Percentiles rank a stretch among this genome's conserved stretches.
phyloP scores from a whole-genome alignment of 495 filamentous ascomycete genomes.

The Penicillium canescens region DNA sequence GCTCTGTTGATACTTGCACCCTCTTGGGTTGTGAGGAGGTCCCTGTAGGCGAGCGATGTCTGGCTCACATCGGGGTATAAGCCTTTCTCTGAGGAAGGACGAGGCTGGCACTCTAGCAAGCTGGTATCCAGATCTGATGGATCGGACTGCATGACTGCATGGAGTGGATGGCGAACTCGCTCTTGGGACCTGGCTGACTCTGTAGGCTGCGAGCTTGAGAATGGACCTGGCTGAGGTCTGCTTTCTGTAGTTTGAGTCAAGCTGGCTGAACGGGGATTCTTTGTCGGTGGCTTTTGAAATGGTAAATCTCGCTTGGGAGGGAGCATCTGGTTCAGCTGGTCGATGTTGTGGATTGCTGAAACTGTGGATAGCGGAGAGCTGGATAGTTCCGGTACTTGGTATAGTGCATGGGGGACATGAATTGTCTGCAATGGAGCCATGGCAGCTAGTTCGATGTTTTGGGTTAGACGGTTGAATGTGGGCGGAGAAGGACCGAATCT shows the following conservation, averaged over 20 bases:
- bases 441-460: not conserved
- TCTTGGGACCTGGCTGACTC: not conserved
- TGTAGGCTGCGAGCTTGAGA: not conserved
- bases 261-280: slow-evolving; percentile 2
- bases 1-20: not conserved
- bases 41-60: not conserved
- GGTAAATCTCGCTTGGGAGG: slow-evolving; percentile 50
- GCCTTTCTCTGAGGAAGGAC: not conserved
- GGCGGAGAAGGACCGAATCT: not conserved
- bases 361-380: slow-evolving; percentile 20
- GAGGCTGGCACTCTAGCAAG: not conserved
- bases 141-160: not conserved
- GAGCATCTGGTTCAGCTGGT: slow-evolving; percentile 37
- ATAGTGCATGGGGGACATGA: not conserved
- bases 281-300: slow-evolving; percentile 33
- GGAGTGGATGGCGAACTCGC: not conserved
- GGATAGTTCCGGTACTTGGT: not conserved
- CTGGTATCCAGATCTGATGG: not conserved
- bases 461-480: not conserved
- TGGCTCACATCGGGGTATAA: not conserved
- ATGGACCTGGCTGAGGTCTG: not conserved
- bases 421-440: not conserved
- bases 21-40: not conserved
- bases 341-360: slow-evolving; percentile 21
- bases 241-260: not conserved